phyloP scores from a whole-genome alignment of 2,329 filamentous ascomycete genomes.

The Colletotrichum endophyticum region DNA sequence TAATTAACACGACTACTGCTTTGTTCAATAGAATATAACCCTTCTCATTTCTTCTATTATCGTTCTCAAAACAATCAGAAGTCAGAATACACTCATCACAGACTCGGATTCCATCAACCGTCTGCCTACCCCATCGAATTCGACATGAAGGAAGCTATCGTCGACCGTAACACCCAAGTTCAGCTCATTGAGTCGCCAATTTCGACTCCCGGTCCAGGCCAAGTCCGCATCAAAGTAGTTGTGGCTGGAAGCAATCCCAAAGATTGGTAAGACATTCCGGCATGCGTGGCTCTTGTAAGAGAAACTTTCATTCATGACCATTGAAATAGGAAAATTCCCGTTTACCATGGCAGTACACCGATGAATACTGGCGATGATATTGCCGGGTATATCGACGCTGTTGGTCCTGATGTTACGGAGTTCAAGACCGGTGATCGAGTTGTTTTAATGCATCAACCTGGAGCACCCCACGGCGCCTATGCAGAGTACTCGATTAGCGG shows the following conservation, averaged over 20 bases:
- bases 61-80: not conserved
- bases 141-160: not conserved
- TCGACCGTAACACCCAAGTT: not conserved
- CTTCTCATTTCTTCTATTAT: no score
- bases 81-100: not conserved
- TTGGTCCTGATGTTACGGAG: slow-evolving; percentile 20
- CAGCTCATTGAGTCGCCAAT: not conserved
- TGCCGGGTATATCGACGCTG: slow-evolving; percentile 21
- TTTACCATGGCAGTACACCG: not conserved
- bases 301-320: fast-evolving
- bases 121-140: not conserved
- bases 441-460: slow-evolving; percentile 54
- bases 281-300: not conserved
- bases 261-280: not conserved
- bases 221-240: not conserved
- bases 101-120: not conserved
- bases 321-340: not conserved
- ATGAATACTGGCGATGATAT: slow-evolving; percentile 25
- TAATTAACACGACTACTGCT: not conserved
- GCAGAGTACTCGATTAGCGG: slow-evolving; percentile 43
- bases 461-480: slow-evolving; percentile 49
- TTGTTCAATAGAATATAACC: not conserved
- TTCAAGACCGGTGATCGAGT: slow-evolving; percentile 45
- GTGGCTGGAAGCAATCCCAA: not conserved
- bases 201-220: not conserved